phyloP scores from a whole-genome alignment of 2,329 filamentous ascomycete species.

The Leptographium procerum region DNA sequence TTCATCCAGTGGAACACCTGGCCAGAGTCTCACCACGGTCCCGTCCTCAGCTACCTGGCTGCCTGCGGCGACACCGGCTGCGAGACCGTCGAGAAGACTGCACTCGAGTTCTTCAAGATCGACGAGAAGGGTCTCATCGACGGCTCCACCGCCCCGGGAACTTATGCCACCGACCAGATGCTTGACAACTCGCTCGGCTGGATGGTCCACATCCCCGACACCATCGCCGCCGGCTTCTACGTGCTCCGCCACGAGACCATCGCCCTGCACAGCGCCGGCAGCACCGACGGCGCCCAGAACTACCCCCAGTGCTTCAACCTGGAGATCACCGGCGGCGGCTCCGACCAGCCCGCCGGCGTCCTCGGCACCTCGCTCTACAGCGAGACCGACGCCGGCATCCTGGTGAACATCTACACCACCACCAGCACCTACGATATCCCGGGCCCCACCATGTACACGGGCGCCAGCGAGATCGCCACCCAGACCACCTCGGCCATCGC shows the following conservation, averaged over 20 bases:
- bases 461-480: constrained; percentile 14
- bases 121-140: constrained; percentile 16
- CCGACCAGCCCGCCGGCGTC: background rate
- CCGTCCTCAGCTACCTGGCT: constrained; percentile 51
- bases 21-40: constrained; percentile 34
- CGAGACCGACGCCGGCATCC: constrained; percentile 9
- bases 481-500: constrained; percentile 15
- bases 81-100: constrained; percentile 12
- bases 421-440: constrained; percentile 10
- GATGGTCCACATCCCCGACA: constrained; percentile 33
- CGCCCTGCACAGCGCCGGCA: constrained; percentile 33
- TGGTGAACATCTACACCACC: constrained; percentile 10
- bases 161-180: constrained; percentile 23
- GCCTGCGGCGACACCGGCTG: constrained; percentile 7
- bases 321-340: constrained; percentile 32
- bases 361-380: constrained; percentile 4
- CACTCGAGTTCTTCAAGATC: constrained; percentile 13
- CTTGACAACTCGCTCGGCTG: constrained; percentile 38
- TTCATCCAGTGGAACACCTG: constrained; percentile 29
- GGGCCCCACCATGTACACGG: constrained; percentile 15
- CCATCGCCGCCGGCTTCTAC: constrained; percentile 35
- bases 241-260: constrained; percentile 42
- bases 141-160: constrained; percentile 16
- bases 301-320: constrained; percentile 48
- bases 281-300: constrained; percentile 33